Conservation (phyloP, 768 basidiomycete species). For the Boletus tomentosulus region DNA sequence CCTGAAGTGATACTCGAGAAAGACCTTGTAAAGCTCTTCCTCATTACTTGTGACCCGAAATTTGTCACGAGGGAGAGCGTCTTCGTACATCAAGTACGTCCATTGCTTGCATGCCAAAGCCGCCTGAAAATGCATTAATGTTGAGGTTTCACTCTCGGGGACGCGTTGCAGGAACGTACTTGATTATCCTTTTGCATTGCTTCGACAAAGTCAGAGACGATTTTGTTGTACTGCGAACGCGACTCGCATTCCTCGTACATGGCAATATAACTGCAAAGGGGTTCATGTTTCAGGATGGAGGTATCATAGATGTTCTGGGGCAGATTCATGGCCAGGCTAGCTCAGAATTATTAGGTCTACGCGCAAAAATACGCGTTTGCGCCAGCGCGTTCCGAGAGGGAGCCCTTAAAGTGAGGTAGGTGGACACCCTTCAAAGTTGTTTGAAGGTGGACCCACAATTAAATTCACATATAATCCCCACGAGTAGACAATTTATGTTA, state of each 20-base stretch:
- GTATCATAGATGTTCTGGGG: slow-evolving; percentile 13
- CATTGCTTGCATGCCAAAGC: slow-evolving; percentile 11
- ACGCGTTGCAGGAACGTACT: slow-evolving; percentile 12
- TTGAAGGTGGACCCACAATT: not conserved
- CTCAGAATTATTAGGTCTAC: not conserved
- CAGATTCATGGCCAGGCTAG: slow-evolving; percentile 4
- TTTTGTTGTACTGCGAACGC: not conserved
- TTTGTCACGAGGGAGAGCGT: not conserved
- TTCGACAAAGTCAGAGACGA: slow-evolving; percentile 6
- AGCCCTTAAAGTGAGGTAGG: not conserved
- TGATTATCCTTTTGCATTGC: slow-evolving; percentile 6
- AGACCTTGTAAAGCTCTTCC: slow-evolving; percentile 13
- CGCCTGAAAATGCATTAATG: slow-evolving; percentile 6
- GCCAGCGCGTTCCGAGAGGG: not conserved
- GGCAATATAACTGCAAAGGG: slow-evolving; percentile 6
- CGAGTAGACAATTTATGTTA: not conserved
- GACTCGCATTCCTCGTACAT: not conserved
- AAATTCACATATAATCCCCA: not conserved
- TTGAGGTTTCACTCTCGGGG: not conserved
- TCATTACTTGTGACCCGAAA: slow-evolving; percentile 7
- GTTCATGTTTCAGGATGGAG: slow-evolving; percentile 22
- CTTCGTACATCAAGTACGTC: slow-evolving; percentile 9
- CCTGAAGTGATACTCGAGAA: slow-evolving; percentile 19
- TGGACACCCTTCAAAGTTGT: no score
- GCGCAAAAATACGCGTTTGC: not conserved